Conservation (phyloP, 345 rosid species). For the Erysimum cheiranthoides region DNA sequence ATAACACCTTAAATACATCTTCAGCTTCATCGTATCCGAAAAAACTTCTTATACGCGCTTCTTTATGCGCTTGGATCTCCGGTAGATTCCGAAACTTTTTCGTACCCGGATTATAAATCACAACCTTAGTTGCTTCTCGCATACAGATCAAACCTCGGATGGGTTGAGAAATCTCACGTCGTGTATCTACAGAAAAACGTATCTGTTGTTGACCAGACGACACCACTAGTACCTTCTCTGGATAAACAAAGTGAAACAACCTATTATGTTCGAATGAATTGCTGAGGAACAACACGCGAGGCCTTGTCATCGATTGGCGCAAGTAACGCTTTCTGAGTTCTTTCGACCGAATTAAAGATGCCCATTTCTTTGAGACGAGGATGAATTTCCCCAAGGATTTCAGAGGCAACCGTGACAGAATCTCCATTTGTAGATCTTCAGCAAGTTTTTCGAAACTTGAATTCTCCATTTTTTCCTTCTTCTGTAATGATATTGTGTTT, state of each 20-base stretch:
- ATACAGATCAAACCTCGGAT: conserved; percentile 10
- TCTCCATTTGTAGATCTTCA: not conserved
- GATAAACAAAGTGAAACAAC: conserved; percentile 1
- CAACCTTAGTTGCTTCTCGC: not conserved
- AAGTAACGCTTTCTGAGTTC: not conserved
- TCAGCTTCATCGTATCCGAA: conserved; percentile 9
- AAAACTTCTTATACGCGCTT: not conserved
- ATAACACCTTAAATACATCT: conserved; percentile 18
- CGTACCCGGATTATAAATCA: not conserved
- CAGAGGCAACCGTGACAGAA: not conserved
- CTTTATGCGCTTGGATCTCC: not conserved
- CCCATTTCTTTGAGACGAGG: not conserved
- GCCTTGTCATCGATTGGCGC: not conserved
- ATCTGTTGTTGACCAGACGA: not conserved
- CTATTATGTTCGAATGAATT: not conserved
- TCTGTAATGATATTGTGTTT: no score
- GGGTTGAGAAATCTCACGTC: not conserved
- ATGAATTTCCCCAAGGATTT: not conserved
- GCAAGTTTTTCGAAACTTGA: not conserved
- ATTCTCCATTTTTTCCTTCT: not conserved
- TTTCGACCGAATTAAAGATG: not conserved
- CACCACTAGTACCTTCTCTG: not conserved
- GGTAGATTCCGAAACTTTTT: not conserved
- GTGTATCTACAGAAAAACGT: not conserved
- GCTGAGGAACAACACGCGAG: not conserved